Evolutionary conservation across 2,329 filamentous ascomycete genomes (phyloP), one percentile per base, ranked within the genome.

Genomic region (Aspergillus bombycis): DNA sequence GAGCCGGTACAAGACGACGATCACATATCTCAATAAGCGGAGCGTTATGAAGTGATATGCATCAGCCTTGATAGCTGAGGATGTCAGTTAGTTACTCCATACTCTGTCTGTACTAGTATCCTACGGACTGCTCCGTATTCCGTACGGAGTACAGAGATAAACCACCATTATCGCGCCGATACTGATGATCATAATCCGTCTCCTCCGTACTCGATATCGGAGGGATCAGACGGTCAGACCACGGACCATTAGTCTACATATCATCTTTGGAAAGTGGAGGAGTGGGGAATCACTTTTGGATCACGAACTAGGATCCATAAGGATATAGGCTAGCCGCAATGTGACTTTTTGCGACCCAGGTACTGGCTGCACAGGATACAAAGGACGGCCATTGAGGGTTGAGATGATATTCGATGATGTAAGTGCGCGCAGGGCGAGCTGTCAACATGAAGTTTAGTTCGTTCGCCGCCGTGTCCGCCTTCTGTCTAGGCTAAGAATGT

Each of bases 231-330:
- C 57, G 54, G 58, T 65, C 61, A 64, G 61, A 65, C 58, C 65
- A 65, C 60, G 34, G 62, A 61, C 45, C 46, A 58, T 60, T 46
- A 41, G 38, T 41, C 38, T 41, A 28, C 32, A 48, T 62, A 62
- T 65, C 54, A 64, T 50, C 34, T 61, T 41, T 57, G 61, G 28
- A 46, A 60, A 66, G 67, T 68, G 65, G 67, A 67, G 67, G 62
- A 53, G 67, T 69, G 67, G 67, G 63, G 67, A 41, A 65, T 57
- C 61, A 58, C 59, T 48, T 64, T 48, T 48, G 57, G 53, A 59
- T 58, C 38, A 45, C 55, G 60, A 43, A 41, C 52, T 54, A 58
- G 38, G 46, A 53, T 36, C 53, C 59, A 45, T 48, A 16, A 55
- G 34, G 34, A 55, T 50, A 52, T 53, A 57, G n/a, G 36, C 57